Percentiles rank a stretch among this genome's conserved stretches.
Evolutionary conservation across 2,329 filamentous ascomycete species (phyloP).

Genomic region (Exophiala sideris): DNA sequence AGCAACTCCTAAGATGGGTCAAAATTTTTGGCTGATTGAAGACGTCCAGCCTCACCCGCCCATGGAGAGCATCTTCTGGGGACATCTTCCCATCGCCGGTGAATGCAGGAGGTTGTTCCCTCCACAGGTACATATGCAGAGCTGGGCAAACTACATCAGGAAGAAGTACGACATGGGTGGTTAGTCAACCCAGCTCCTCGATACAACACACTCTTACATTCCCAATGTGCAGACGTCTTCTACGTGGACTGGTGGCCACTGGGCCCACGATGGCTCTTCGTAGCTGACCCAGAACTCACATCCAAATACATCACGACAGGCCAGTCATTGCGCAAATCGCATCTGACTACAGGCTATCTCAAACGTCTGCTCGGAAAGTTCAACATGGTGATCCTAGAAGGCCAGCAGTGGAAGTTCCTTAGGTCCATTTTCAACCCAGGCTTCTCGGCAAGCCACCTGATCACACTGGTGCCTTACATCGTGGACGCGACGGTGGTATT

Average conservation of each 20-base stretch:
- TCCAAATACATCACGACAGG: conserved; percentile 24
- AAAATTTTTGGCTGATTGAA: background rate
- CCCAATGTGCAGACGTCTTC: conserved; percentile 21
- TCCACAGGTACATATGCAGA: conserved; percentile 23
- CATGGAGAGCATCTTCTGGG: conserved; percentile 25
- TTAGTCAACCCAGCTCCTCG: background rate
- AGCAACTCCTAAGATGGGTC: background rate
- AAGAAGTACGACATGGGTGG: conserved; percentile 26
- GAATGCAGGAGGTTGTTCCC: conserved; percentile 26
- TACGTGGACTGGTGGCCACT: conserved; percentile 31
- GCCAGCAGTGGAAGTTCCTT: conserved; percentile 31
- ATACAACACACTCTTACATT: background rate
- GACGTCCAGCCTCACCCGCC: conserved; percentile 28
- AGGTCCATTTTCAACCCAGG: conserved; percentile 34
- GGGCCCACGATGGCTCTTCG: conserved; percentile 24
- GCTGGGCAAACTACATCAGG: conserved; percentile 25
- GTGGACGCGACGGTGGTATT: conserved; percentile 30
- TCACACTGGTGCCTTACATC: conserved; percentile 30
- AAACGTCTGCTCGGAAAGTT: conserved; percentile 21
- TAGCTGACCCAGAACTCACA: conserved; percentile 23
- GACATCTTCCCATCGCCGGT: conserved; percentile 25
- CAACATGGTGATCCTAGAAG: conserved; percentile 29
- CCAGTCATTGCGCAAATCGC: conserved; percentile 27
- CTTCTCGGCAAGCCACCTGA: conserved; percentile 31
- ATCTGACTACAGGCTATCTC: conserved; percentile 13